Base-by-base conservation (phyloP, 805 yeast genomes). In the Kazachstania martiniae region DNA sequence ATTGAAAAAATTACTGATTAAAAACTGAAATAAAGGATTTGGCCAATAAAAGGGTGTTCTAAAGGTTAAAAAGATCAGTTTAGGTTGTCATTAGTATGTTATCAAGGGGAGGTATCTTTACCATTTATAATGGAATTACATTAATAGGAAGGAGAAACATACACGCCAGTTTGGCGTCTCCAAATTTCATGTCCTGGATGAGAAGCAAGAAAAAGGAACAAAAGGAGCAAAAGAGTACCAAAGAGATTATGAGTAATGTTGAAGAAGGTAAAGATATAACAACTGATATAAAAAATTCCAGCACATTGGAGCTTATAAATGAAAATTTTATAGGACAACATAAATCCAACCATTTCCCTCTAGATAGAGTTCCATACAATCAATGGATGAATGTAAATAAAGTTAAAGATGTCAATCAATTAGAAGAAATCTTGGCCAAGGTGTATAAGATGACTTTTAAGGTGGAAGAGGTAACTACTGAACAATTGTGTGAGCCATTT, bases 161-260 rank as follows among this genome's bases (percentile, higher is more conserved):
- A n/a, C n/a, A n/a, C n/a, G n/a, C n/a, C n/a, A n/a, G n/a, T n/a
- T n/a, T n/a, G n/a, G n/a, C n/a, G n/a, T 12, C 28, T 12, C 34
- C 24, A 15, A 30, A 63, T 17, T 58, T 62, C 41, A 46, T 62
- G 53, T 59, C 61, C 25, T 62, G 68, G 68, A 58, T 62, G 37
- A 56, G 49, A 30, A 42, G 45, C 29, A 59, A 54, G 43, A 51
- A 48, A 32, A 47, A 51, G 19, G 38, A 41, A 21, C 31, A 41
- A 5, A 29, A 13, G 34, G 27, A 16, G 40, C 22, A 21, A 27
- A 35, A 15, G 43, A 33, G 35, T 24, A 53, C 60, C 1, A 41
- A 51, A 31, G 53, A 57, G 18, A 48, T 61, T 13, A 61, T 62
- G 9, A 41, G 46, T 12, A 56, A 58, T 27, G 61, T 61, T 27